A percentile compares a stretch with the other conserved stretches of the same genome.
phyloP scores from a whole-genome alignment of 1,139 yeast species.

The Yamadazyma blattariae region DNA sequence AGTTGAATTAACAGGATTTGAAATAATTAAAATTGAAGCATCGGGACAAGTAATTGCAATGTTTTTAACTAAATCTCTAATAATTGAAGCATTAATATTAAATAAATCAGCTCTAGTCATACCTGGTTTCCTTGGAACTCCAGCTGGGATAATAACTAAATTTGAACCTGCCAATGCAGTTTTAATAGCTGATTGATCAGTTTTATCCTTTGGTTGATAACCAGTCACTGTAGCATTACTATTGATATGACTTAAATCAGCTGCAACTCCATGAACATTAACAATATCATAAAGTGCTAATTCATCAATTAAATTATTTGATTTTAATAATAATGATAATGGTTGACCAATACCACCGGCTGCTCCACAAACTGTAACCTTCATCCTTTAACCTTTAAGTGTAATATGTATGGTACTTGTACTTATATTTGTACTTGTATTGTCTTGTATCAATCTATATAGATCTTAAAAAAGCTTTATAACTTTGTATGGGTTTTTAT shows the following conservation, averaged over 20 bases:
- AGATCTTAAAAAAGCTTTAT: too few relatives aligned
- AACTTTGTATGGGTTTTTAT: too few relatives aligned
- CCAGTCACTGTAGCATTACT: constrained; percentile 57
- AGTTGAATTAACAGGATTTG: constrained; percentile 75
- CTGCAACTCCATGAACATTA: constrained; percentile 69
- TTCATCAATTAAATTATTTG: constrained; percentile 52
- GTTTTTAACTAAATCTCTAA: constrained; percentile 56
- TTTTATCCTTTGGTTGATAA: constrained; percentile 50
- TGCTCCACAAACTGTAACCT: constrained; percentile 75
- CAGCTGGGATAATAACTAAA: constrained; percentile 75
- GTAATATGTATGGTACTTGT: too few relatives aligned
- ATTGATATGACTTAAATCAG: constrained; percentile 70
- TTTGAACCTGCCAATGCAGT: constrained; percentile 54
- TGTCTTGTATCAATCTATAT: background rate
- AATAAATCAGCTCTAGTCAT: constrained; percentile 78
- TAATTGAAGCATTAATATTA: constrained; percentile 69
- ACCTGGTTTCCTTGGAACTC: constrained; percentile 77
- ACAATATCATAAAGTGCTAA: constrained; percentile 66
- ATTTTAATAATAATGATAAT: constrained; percentile 59
- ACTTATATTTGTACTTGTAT: too few relatives aligned
- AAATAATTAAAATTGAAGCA: constrained; percentile 64
- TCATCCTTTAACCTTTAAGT: too few relatives aligned
- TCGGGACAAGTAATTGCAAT: constrained; percentile 58
- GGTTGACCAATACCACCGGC: constrained; percentile 86
- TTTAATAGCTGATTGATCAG: constrained; percentile 46